A percentile compares a stretch with the other conserved stretches of the same genome.
These are phyloP conservation scores for Saksenaea vasiformis DNA, from an alignment of 371 early-diverging fungal genomes.

Conservation along the genomic window DNA sequence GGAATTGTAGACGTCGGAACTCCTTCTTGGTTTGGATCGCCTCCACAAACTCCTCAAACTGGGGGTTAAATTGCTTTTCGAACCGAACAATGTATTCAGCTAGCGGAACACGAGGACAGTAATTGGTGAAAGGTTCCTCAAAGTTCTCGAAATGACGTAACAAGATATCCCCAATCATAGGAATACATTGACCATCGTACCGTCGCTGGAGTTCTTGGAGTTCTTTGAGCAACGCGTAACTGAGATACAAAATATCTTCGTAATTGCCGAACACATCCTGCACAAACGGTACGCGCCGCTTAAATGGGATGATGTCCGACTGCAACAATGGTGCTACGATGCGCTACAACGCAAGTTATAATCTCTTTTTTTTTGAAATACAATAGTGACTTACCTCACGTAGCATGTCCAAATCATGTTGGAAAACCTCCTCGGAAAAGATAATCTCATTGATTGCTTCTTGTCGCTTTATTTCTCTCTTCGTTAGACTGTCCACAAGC, in stretches of 20 bases:
- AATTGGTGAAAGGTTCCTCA: constrained; percentile 69
- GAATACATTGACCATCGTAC: constrained; percentile 52
- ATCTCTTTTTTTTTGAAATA: not conserved
- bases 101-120: constrained; percentile 78
- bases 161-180: constrained; percentile 81
- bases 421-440: constrained; percentile 81
- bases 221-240: constrained; percentile 62
- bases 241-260: constrained; percentile 64
- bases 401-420: constrained; percentile 59
- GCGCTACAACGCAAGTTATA: not conserved
- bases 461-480: constrained; percentile 79
- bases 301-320: constrained; percentile 40
- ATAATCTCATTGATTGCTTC: constrained; percentile 89
- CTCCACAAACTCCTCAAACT: constrained; percentile 36
- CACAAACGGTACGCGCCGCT: constrained; percentile 63
- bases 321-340: constrained; percentile 15
- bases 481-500: constrained; percentile 64
- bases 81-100: constrained; percentile 74
- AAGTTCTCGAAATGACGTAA: constrained; percentile 64
- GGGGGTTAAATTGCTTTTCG: constrained; percentile 61
- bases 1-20: constrained; percentile 53
- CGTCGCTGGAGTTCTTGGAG: constrained; percentile 65
- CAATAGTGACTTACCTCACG: constrained; percentile 2
- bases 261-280: constrained; percentile 80
- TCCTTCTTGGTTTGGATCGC: constrained; percentile 55